Percentiles rank a stretch among this genome's conserved stretches.
These are phyloP conservation scores for Avena sativa DNA, from an alignment of 176 grass and related monocot species.

Conservation along the genomic window DNA sequence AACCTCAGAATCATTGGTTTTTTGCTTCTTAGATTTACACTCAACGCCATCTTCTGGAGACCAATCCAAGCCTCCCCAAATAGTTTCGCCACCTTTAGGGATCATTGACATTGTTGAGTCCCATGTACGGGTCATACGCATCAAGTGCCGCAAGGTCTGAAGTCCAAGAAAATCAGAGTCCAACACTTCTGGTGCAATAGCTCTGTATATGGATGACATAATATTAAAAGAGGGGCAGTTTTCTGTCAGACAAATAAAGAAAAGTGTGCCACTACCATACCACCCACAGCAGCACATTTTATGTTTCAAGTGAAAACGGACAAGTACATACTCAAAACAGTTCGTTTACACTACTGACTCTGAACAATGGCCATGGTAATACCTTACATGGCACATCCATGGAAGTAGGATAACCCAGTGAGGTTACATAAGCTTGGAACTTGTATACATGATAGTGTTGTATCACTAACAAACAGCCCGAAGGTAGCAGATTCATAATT, in stretches of 20 bases:
- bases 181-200: constrained; percentile 87
- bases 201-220: constrained; percentile 57
- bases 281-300: constrained; percentile 15
- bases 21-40: constrained; percentile 77
- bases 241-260: constrained; percentile 21
- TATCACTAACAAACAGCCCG: background rate
- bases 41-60: constrained; percentile 75
- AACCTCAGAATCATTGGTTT: constrained; percentile 60
- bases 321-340: constrained; percentile 8
- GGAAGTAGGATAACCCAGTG: constrained; percentile 9
- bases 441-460: background rate
- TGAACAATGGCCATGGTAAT: background rate
- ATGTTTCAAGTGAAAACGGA: constrained; percentile 33
- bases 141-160: constrained; percentile 94
- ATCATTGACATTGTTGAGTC: constrained; percentile 99
- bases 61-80: constrained; percentile 92
- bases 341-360: background rate
- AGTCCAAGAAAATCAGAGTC: constrained; percentile 90
- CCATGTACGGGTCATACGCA: constrained; percentile 99
- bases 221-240: background rate
- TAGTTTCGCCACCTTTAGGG: constrained; percentile 97
- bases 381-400: constrained; percentile 7
- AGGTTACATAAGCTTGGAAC: constrained; percentile 6
- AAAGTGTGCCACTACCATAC: background rate
- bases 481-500: constrained; percentile 11